Percentiles rank a stretch among this genome's conserved stretches.
phyloP scores from a whole-genome alignment of 2,329 filamentous ascomycete species.

The Aspergillus carbonarius region DNA sequence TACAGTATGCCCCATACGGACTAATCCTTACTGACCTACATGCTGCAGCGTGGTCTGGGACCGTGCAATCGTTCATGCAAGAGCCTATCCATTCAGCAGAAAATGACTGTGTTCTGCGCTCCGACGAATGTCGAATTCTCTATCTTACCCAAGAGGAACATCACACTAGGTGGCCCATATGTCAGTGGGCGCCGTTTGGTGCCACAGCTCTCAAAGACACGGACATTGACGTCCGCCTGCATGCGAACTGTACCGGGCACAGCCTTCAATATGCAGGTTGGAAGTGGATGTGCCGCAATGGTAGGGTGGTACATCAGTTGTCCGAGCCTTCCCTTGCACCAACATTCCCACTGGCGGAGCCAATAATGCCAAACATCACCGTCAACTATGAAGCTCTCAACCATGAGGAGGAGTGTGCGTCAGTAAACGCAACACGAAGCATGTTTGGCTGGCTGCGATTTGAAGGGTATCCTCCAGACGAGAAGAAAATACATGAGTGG shows the following conservation, averaged over 20 bases:
- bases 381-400: conserved; percentile 1
- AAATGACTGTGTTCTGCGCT: neutral
- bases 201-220: conserved; percentile 4
- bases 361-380: neutral
- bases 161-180: conserved; percentile 5
- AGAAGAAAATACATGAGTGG: conserved; percentile 7
- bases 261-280: conserved; percentile 3
- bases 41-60: conserved; percentile 3
- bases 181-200: conserved; percentile 1
- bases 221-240: conserved; percentile 7
- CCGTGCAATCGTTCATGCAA: conserved; percentile 9
- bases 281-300: conserved; percentile 7
- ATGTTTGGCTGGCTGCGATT: conserved; percentile 10
- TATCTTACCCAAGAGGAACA: conserved; percentile 6
- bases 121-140: conserved; percentile 6
- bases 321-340: neutral
- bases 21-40: conserved; percentile 3
- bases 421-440: conserved; percentile 2
- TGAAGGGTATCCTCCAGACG: conserved; percentile 2
- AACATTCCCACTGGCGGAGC: neutral
- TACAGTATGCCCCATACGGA: conserved; percentile 1
- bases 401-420: neutral
- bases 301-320: conserved; percentile 1
- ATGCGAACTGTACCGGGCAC: conserved; percentile 4
- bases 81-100: conserved; percentile 5